Evolutionary conservation across 192 early-diverging fungal genomes (phyloP), one percentile per base, ranked within the genome.

Genomic region (Phlyctochytrium arcticum): DNA sequence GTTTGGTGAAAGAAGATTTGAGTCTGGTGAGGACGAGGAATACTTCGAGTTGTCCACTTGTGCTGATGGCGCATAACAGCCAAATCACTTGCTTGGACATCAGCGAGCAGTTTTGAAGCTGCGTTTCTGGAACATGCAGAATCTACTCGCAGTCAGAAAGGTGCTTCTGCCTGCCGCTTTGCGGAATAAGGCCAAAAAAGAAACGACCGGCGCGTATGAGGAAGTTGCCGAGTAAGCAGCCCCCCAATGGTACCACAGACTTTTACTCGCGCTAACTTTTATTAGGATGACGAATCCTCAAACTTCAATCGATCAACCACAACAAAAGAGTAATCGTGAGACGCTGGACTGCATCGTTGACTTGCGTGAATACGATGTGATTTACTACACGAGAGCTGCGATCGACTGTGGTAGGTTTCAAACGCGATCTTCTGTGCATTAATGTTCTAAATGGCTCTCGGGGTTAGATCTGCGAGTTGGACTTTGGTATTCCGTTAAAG

Each of bases 341-440:
- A 67, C 78, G 32, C 39, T 85, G 6, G 92, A 94, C 49, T 75
- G 82, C 48, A 85, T 99, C 24, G 63, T 89, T 6, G 97, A 94
- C 65, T 85, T 98, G 55, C 86, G 97, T n/a, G 97, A 99, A 70
- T 92, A 89, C 62, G 97, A 99, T 67, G 84, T 99, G n/a, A 88
- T 90, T 36, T 99, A 98, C 73, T 98, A 96, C 69, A 80, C 92
- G 48, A 85, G 97, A 26, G 92, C 91, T 8, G 92, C 95, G 15
- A 98, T 99, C 44, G 95, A 99, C 72, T 81, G 86, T 58, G 85
- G 89, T 90, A 59, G 31, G n/a, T 64, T 53, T 7, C 15, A 59
- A 21, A 17, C 60, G 30, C 24, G n/a, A n/a, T n/a, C n/a, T n/a
- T n/a, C 31, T 62, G 19, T 3, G 1, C 33, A 57, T 67, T 68